Base-by-base conservation (phyloP, 768 basidiomycete genomes). In the Lentinula edodes region DNA sequence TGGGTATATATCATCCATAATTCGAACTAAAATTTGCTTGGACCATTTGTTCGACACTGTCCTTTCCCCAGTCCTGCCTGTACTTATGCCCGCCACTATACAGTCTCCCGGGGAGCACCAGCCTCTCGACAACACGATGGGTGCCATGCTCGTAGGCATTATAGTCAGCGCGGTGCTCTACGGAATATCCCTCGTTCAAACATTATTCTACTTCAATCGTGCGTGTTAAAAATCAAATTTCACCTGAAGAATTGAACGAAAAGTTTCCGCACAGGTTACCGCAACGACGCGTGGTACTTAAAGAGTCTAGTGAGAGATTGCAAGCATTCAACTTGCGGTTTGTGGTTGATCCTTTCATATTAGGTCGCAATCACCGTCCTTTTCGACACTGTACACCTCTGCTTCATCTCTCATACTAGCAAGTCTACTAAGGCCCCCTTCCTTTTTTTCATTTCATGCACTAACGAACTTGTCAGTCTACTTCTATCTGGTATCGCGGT, bases 101-200 rank as follows among this genome's bases (percentile, higher is more conserved):
- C 57, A 64, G 48, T 38, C 12, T 20, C 52, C 54, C 5, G 20
- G 60, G 7, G 28, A 28, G 5, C 58, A 51, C 20, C n/a, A 38
- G 28, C 32, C 34, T 39, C 28, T 59, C 34, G 46, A 60, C 36
- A 48, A 35, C 48, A 80, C 78, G 48, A 77, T 80, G 72, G 79
- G 79, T 9, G 75, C 76, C 0, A 77, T 79, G 73, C 69, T 79
- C 57, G 67, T 80, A 39, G 79, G 79, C 3, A 75, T 77, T 20
- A 69, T 80, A 38, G 51, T 35, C 32, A 34, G 28, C 7, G 54
- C 63, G 12, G 36, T 62, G 34, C 51, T 64, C 28, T 64, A 58
- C 52, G 63, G 63, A 12, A 60, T 58, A 15, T 58, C 63, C 18
- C 46, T 61, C 13, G 61, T 64, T 38, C 63, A 64, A 36, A 58